Conservation (phyloP, 345 rosid genomes). For the Hibiscus trionum region DNA sequence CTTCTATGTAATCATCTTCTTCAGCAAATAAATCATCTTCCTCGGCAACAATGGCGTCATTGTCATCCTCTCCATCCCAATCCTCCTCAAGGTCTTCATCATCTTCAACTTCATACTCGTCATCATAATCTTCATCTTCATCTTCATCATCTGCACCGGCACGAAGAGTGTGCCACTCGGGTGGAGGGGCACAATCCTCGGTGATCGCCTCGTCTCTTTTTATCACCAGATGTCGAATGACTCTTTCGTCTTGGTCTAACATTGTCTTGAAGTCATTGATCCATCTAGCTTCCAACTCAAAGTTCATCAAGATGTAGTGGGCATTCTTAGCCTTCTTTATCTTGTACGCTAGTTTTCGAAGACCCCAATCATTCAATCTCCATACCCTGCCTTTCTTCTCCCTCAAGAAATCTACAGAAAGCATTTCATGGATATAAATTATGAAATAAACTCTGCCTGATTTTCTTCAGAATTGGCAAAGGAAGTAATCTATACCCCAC, state of each 20-base stretch:
- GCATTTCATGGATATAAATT: neutral
- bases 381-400: no score
- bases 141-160: conserved; percentile 32
- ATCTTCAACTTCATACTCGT: neutral
- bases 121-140: conserved; percentile 1
- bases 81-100: conserved; percentile 9
- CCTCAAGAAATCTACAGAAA: no score
- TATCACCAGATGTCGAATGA: conserved; percentile 83
- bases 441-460: neutral
- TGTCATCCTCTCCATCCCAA: conserved; percentile 4
- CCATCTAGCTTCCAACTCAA: conserved; percentile 79
- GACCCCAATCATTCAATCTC: no score
- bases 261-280: conserved; percentile 77
- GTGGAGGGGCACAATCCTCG: conserved; percentile 79
- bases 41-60: neutral
- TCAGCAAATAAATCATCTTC: neutral
- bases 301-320: conserved; percentile 86
- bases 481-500: neutral
- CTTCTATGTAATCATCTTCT: neutral
- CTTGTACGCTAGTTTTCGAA: conserved; percentile 25
- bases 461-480: neutral
- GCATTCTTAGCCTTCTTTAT: conserved; percentile 78
- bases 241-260: conserved; percentile 60
- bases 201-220: conserved; percentile 75
- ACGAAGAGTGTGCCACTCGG: conserved; percentile 55